These are phyloP conservation scores for Lepiota venenata DNA, from an alignment of 768 basidiomycete genomes.

Conservation along the genomic window DNA sequence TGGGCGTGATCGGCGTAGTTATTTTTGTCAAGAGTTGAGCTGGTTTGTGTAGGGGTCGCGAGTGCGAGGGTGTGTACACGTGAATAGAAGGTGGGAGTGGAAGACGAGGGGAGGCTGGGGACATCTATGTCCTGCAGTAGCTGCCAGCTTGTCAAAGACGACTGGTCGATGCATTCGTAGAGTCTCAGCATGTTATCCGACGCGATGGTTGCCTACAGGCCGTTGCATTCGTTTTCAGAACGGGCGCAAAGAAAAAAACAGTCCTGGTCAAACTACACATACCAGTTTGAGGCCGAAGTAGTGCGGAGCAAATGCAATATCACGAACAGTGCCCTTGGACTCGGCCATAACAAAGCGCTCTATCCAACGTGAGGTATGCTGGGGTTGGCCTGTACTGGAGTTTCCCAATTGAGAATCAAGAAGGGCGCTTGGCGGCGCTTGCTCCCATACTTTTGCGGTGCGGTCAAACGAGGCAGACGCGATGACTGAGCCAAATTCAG, in stretches of 20 bases:
- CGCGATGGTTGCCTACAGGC: conserved; percentile 76
- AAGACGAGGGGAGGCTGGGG: conserved; percentile 42
- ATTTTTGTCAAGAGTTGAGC: conserved; percentile 49
- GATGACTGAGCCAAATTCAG: conserved; percentile 85
- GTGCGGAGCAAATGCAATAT: conserved; percentile 84
- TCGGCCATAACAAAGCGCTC: conserved; percentile 77
- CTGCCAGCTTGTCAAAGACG: conserved; percentile 70
- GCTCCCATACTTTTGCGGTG: conserved; percentile 92
- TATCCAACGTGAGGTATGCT: conserved; percentile 56
- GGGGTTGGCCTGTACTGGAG: neutral
- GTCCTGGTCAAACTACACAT: conserved; percentile 21
- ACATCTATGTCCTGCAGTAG: conserved; percentile 78
- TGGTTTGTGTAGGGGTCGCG: conserved; percentile 72
- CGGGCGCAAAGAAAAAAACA: neutral
- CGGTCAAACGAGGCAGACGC: conserved; percentile 90
- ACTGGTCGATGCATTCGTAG: conserved; percentile 87
- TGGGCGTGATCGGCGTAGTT: conserved; percentile 61
- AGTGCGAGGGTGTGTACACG: conserved; percentile 54
- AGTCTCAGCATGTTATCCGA: conserved; percentile 86
- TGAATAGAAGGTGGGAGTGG: conserved; percentile 27
- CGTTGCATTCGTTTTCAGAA: neutral
- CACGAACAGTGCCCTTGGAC: conserved; percentile 80
- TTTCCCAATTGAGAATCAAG: conserved; percentile 6
- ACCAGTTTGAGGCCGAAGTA: conserved; percentile 89
- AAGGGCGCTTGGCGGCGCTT: conserved; percentile 32